Evolutionary conservation across 129 eudicot species (phyloP), one percentile per base, ranked within the genome.

Genomic region (Flaveria linearis): DNA sequence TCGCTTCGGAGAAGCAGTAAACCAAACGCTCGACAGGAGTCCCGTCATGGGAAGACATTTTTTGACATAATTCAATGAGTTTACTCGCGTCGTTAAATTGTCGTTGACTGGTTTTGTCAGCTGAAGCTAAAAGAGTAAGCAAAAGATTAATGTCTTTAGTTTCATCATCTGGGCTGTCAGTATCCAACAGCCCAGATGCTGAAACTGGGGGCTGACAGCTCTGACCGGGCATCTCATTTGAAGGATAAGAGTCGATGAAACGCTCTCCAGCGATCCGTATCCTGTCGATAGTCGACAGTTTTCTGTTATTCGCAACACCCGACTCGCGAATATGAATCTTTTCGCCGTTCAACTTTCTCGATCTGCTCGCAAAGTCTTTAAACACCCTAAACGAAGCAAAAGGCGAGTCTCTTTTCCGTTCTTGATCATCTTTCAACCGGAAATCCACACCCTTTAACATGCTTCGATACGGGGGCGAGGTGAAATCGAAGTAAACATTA

Each of bases 1-100:
- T 76, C n/a, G 90, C 90, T 75, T 57, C 75, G 3, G 74, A 53
- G 50, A 88, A 88, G 45, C 81, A 85, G 81, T 80, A 79, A 15
- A 77, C 85, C 50, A 88, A 52, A 15, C 90, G 78, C 46, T 82
- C 78, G 0, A 86, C 73, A 1, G 85, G 66, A 61, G 51, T 86
- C 15, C 90, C 88, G 56, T 51, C 76, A 2, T 10, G 26, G 13
- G 76, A 78, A 20, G 78, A 76, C 20, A 20, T 18, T 22, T 56
- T 66, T 20, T 50, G 45, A 43, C 93, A 86, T 15, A 58, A 58
- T 1, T 72, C 64, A 25, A 88, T 9, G 72, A 85, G 83, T 50
- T 84, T 73, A 5, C 18, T 46, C 1, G 86, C 88, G 0, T 10
- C 13, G 8, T 81, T 73, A 70, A 66, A 88, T 67, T 83, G 76